phyloP scores from a whole-genome alignment of 257 asterid species.

The Knoxia roxburghii region DNA sequence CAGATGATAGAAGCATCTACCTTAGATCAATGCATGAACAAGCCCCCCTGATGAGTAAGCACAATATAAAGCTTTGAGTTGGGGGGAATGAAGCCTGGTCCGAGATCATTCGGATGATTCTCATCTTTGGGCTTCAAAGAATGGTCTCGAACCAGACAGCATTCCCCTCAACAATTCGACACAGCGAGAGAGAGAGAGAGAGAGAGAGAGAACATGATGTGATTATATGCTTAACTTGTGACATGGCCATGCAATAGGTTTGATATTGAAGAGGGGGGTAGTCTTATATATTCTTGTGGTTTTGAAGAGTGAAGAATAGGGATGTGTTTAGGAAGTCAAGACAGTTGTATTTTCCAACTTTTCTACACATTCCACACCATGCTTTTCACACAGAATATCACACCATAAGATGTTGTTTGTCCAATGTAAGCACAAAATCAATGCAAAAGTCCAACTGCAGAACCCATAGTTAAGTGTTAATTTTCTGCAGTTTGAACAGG shows the following conservation, averaged over 20 bases:
- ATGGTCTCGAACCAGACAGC: constrained; percentile 47
- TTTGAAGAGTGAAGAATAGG: neutral
- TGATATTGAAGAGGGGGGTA: constrained; percentile 1
- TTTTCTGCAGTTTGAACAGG: neutral
- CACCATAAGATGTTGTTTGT: constrained; percentile 7
- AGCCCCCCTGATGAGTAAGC: neutral
- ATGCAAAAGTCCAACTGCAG: neutral
- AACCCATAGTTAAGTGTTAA: neutral
- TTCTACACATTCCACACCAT: constrained; percentile 16
- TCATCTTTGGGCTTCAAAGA: constrained; percentile 9
- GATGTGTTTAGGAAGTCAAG: constrained; percentile 18
- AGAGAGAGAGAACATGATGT: neutral
- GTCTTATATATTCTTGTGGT: constrained; percentile 1
- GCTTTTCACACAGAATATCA: constrained; percentile 16
- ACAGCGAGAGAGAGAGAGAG: constrained; percentile 13
- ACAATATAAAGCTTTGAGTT: constrained; percentile 6
- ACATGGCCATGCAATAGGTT: constrained; percentile 29
- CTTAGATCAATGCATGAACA: neutral
- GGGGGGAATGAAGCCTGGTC: constrained; percentile 75
- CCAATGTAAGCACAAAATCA: constrained; percentile 7
- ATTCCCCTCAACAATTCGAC: constrained; percentile 35
- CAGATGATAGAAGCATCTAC: neutral
- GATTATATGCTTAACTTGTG: constrained; percentile 18
- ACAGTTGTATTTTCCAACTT: constrained; percentile 9
- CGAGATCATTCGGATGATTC: constrained; percentile 47